Percentiles rank a stretch among this genome's conserved stretches.
Conservation (phyloP, 306 rosid genomes). For the Leucaena leucocephala region DNA sequence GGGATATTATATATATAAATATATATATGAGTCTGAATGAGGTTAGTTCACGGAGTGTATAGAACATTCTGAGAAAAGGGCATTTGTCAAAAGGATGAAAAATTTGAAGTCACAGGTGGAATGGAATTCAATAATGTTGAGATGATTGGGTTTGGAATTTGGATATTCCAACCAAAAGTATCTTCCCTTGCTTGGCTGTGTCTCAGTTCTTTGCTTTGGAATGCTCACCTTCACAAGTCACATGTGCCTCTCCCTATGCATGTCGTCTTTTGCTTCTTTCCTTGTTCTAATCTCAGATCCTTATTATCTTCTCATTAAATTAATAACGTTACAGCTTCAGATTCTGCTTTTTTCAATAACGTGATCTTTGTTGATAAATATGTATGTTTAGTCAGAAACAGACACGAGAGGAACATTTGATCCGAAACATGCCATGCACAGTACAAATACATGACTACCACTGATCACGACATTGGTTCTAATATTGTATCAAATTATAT, state of each 20-base stretch:
- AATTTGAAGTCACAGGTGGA: neutral
- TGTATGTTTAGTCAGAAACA: neutral
- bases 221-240: constrained; percentile 26
- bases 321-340: neutral
- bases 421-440: neutral
- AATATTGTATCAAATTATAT: no score
- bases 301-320: constrained; percentile 8
- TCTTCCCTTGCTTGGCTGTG: constrained; percentile 24
- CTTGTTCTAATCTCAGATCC: constrained; percentile 28
- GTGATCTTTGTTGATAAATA: neutral
- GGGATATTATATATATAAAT: no score
- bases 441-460: no score
- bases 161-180: constrained; percentile 18
- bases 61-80: constrained; percentile 15
- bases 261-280: constrained; percentile 36
- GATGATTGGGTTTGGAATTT: neutral
- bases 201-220: constrained; percentile 27
- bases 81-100: neutral
- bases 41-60: neutral
- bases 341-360: no score
- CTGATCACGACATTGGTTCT: no score
- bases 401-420: neutral
- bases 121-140: neutral
- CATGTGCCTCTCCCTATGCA: constrained; percentile 41
- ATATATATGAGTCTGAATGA: neutral